Evolutionary conservation across 306 rosid genomes (phyloP), one percentile per base, ranked within the genome.

Genomic region (Pyrus bretschneideri): DNA sequence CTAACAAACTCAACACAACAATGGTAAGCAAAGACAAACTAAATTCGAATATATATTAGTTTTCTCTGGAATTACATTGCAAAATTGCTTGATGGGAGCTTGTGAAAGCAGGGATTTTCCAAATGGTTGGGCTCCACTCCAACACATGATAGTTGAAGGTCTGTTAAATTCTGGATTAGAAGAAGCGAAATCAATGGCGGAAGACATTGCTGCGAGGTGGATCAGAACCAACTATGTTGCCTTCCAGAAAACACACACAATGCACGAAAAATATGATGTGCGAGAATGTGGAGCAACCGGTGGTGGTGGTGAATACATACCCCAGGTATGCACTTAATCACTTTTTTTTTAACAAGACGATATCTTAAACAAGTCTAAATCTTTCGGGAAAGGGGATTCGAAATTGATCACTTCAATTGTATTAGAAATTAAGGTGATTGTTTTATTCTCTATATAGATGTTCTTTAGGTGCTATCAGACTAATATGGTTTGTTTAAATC

Each of bases 61-160:
- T 9, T 22, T 58, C 12, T 62, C 63, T 62, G 60, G 40, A 22
- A 22, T 22, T 62, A 6, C 27, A 31, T 60, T 38, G 11, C 12
- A 21, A 72, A 29, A 42, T 18, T 25, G 6, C 38, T 35, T 61
- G 46, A 15, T 49, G 51, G 55, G 55, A 61, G 54, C 75, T 69
- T 75, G 75, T 51, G 70, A 45, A 70, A 30, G 70, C 71, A 90
- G 99, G 99, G 97, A 95, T 87, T 92, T 85, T 74, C 99, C 99
- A 40, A 95, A 95, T 77, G 97, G 99, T 67, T 95, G 99, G 97
- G 92, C 99, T 63, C 97, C 93, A 5, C 71, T 95, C 23, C 96
- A 95, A 71, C 99, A 92, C 87, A 95, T 95, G 97, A 82, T 95
- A n/a, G 93, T 89, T 60, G 99, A 95, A 87, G 99, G 96, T 23